Evolutionary conservation across 1,284 basidiomycete genomes (phyloP).

Genomic region (Trichosporon ovoides): DNA sequence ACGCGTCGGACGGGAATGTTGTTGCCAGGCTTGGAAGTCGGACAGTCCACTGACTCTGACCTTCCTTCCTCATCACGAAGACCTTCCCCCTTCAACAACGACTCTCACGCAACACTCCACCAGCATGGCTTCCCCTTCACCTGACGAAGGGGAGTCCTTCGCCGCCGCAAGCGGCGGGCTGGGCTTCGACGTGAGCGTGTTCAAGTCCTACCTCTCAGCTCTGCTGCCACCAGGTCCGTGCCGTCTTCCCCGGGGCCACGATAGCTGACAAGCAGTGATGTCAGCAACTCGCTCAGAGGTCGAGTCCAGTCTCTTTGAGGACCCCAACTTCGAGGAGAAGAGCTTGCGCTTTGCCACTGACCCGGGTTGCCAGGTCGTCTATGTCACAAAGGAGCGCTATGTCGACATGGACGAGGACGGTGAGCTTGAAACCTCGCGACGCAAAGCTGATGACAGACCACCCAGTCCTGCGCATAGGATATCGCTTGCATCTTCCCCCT

Average conservation of each 20-base stretch:
- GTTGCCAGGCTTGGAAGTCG: too few species aligned
- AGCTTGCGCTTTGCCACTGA: constrained; percentile 42
- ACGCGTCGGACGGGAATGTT: too few species aligned
- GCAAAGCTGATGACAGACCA: constrained; percentile 22
- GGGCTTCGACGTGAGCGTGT: constrained; percentile 40
- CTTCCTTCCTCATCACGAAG: neutral
- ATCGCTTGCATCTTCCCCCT: constrained; percentile 46
- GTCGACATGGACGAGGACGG: constrained; percentile 39
- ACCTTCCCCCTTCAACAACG: neutral
- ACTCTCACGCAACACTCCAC: neutral
- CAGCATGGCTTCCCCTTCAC: constrained; percentile 22
- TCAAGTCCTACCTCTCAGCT: constrained; percentile 37
- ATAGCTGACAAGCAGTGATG: constrained; percentile 38
- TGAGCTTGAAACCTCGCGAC: constrained; percentile 13
- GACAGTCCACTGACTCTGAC: too few species aligned
- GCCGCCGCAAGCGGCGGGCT: constrained; percentile 20
- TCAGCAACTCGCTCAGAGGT: constrained; percentile 39
- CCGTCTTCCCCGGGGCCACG: neutral
- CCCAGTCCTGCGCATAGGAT: constrained; percentile 29
- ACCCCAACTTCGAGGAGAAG: constrained; percentile 46
- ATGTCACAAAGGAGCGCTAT: constrained; percentile 41
- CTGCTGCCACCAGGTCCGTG: constrained; percentile 41
- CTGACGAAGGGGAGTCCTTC: constrained; percentile 30
- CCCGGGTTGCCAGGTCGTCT: constrained; percentile 44
- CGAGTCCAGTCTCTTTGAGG: constrained; percentile 40